These are phyloP conservation scores for Clavispora carvajalis DNA, from an alignment of 805 yeast species.

Conservation along the genomic window DNA sequence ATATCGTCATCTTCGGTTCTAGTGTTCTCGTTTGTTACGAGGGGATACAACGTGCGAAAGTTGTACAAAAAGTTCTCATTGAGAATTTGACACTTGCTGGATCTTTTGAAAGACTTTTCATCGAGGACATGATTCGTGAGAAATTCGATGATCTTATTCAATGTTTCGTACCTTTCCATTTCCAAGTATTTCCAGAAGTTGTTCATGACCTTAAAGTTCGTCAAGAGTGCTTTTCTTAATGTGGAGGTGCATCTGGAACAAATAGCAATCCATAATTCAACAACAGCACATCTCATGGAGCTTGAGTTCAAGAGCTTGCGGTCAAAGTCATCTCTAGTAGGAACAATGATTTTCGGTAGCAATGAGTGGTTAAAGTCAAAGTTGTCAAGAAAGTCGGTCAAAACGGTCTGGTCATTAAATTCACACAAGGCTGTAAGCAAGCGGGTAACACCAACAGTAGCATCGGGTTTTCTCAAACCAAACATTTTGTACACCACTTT, in stretches of 20 bases:
- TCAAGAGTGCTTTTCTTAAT: constrained; percentile 61
- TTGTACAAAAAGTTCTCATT: constrained; percentile 70
- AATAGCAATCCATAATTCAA: constrained; percentile 57
- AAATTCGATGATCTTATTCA: constrained; percentile 35
- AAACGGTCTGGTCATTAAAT: constrained; percentile 44
- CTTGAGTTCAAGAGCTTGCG: constrained; percentile 25
- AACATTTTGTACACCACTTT: constrained; percentile 68
- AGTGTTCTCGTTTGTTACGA: constrained; percentile 7
- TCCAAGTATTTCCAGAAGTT: constrained; percentile 62
- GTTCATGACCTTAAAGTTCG: constrained; percentile 50
- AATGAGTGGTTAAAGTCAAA: constrained; percentile 65
- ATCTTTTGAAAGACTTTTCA: constrained; percentile 58
- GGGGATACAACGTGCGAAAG: constrained; percentile 43
- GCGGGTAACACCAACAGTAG: constrained; percentile 57
- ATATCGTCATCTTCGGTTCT: constrained; percentile 14
- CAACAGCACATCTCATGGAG: constrained; percentile 54
- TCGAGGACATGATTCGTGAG: constrained; percentile 47
- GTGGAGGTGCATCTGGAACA: constrained; percentile 42
- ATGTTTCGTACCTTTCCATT: constrained; percentile 23
- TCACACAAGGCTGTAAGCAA: constrained; percentile 49
- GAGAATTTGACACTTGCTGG: constrained; percentile 68
- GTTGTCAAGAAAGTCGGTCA: constrained; percentile 53
- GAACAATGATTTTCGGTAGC: constrained; percentile 53
- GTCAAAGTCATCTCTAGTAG: constrained; percentile 41
- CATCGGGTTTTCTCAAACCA: constrained; percentile 50